These are phyloP conservation scores for Anisodus tanguticus DNA, from an alignment of 257 asterid species.

Conservation along the genomic window DNA sequence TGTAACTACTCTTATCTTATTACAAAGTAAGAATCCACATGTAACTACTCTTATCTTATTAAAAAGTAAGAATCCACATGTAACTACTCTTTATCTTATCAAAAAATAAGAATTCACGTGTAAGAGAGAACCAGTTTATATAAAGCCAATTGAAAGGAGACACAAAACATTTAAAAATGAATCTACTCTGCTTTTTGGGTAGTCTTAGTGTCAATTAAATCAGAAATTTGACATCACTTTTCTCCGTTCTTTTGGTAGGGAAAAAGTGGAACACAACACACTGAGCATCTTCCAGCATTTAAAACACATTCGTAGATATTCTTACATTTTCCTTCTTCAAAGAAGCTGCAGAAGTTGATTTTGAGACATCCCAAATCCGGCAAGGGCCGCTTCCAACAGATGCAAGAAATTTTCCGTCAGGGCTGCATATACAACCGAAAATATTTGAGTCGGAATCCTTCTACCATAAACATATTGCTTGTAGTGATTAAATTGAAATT, in stretches of 20 bases:
- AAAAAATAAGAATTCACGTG: background rate
- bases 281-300: slow-evolving; percentile 5
- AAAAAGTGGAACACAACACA: slow-evolving; percentile 22
- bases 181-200: background rate
- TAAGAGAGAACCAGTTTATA: background rate
- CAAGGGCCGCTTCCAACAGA: slow-evolving; percentile 91
- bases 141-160: slow-evolving; percentile 22
- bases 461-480: background rate
- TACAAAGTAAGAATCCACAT: background rate
- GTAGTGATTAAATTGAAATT: background rate
- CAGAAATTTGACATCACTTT: background rate
- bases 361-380: slow-evolving; percentile 76
- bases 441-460: slow-evolving; percentile 31
- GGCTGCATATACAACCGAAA: slow-evolving; percentile 58
- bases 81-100: background rate
- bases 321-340: slow-evolving; percentile 73
- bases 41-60: background rate
- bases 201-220: background rate
- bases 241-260: background rate
- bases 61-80: background rate
- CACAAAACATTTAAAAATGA: slow-evolving; percentile 7
- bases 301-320: slow-evolving; percentile 22
- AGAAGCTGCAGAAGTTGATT: slow-evolving; percentile 63
- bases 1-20: background rate
- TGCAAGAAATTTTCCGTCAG: slow-evolving; percentile 84